phyloP scores from a whole-genome alignment of 257 asterid species.

The Henckelia pumila region DNA sequence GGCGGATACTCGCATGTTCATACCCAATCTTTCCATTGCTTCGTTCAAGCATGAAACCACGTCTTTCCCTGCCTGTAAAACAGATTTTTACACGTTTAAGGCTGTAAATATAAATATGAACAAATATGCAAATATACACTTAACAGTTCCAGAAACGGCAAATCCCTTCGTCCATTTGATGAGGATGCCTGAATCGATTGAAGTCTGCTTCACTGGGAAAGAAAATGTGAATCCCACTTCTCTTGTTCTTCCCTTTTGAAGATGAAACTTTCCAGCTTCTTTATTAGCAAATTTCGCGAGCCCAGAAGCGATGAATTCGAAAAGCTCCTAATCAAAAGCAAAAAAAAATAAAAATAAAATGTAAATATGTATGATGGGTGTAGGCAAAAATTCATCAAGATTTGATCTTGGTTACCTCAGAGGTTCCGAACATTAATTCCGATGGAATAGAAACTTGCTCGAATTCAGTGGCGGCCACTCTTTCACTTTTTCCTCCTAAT shows the following conservation, averaged over 20 bases:
- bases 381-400: neutral
- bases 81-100: neutral
- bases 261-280: slow-evolving; percentile 53
- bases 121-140: slow-evolving; percentile 30
- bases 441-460: slow-evolving; percentile 70
- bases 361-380: neutral
- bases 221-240: slow-evolving; percentile 83
- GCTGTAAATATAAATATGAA: neutral
- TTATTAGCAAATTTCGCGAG: slow-evolving; percentile 51
- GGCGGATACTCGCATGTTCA: slow-evolving; percentile 69
- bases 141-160: slow-evolving; percentile 72
- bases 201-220: slow-evolving; percentile 75
- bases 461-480: slow-evolving; percentile 58
- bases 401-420: slow-evolving; percentile 43
- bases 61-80: slow-evolving; percentile 67
- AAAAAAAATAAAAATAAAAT: neutral
- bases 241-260: slow-evolving; percentile 45
- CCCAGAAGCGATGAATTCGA: slow-evolving; percentile 79
- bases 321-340: slow-evolving; percentile 50
- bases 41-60: slow-evolving; percentile 74
- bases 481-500: slow-evolving; percentile 69
- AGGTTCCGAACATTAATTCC: slow-evolving; percentile 57
- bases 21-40: slow-evolving; percentile 66
- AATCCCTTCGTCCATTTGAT: slow-evolving; percentile 85
- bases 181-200: slow-evolving; percentile 69